Percentiles rank a stretch among this genome's conserved stretches.
Evolutionary conservation across 257 asterid genomes (phyloP).

Genomic region (Nyctanthes arbortristis): DNA sequence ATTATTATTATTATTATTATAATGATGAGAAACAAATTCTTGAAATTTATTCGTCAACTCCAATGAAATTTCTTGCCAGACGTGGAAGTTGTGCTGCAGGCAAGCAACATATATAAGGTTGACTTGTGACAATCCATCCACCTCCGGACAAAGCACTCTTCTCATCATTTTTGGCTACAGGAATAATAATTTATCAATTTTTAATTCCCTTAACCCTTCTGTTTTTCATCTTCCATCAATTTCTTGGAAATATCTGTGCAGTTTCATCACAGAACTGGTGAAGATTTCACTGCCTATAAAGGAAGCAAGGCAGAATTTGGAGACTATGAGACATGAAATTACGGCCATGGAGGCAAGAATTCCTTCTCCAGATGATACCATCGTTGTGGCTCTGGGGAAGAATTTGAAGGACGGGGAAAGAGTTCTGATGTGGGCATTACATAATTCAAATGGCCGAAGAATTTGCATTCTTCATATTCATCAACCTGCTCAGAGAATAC

Average conservation of each 20-base stretch:
- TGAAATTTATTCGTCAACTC: background rate
- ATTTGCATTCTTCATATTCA: constrained; percentile 78
- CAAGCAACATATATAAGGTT: background rate
- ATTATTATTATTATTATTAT: too few species aligned
- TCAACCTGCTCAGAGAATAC: constrained; percentile 63
- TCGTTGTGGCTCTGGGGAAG: constrained; percentile 75
- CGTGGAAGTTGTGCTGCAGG: background rate
- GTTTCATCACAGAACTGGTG: constrained; percentile 32
- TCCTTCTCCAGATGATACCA: constrained; percentile 38
- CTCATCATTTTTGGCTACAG: background rate
- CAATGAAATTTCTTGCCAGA: background rate
- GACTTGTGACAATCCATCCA: constrained; percentile 20
- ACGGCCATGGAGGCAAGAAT: constrained; percentile 31
- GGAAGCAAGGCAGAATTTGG: constrained; percentile 28
- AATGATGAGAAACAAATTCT: too few species aligned
- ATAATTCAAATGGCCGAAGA: constrained; percentile 57
- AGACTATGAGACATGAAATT: constrained; percentile 18
- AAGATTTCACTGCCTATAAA: too few species aligned
- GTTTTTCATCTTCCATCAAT: background rate
- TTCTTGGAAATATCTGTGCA: background rate
- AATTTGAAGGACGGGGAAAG: constrained; percentile 63
- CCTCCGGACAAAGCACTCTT: constrained; percentile 23
- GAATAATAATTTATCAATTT: too few species aligned
- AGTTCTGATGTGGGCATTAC: constrained; percentile 65
- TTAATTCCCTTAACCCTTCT: too few species aligned